Conservation (phyloP, 106 monocot species). For the Dioscorea alata region DNA sequence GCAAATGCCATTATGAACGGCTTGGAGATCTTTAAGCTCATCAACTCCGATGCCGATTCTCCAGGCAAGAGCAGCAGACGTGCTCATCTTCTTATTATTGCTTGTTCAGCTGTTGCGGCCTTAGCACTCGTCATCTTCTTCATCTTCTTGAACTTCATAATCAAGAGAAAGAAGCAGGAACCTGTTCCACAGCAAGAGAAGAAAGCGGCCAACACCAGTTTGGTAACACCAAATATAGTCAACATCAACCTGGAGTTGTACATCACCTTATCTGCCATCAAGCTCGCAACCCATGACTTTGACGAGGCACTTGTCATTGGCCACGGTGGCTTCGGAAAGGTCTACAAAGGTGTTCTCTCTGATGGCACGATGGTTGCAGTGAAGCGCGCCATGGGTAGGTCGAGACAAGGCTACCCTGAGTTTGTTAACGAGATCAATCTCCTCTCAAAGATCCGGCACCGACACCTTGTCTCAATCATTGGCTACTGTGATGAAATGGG, state of each 20-base stretch:
- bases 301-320: slow-evolving; percentile 31
- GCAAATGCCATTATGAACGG: slow-evolving; percentile 49
- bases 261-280: slow-evolving; percentile 37
- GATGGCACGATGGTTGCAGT: too few species aligned
- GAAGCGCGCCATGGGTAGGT: slow-evolving; percentile 22
- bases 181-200: too few species aligned
- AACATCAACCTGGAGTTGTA: slow-evolving; percentile 31
- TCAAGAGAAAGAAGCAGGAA: not conserved
- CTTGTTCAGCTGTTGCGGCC: too few species aligned
- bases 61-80: not conserved
- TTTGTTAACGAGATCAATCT: slow-evolving; percentile 56
- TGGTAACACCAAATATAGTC: not conserved
- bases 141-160: too few species aligned
- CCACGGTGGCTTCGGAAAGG: slow-evolving; percentile 53
- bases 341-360: slow-evolving; percentile 45
- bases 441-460: too few species aligned
- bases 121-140: too few species aligned
- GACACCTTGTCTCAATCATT: too few species aligned
- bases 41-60: not conserved
- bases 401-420: slow-evolving; percentile 48
- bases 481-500: too few species aligned
- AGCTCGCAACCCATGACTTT: slow-evolving; percentile 37
- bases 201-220: too few species aligned
- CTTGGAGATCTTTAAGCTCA: slow-evolving; percentile 51
- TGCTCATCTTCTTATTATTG: not conserved